Evolutionary conservation across 345 rosid species (phyloP).

Genomic region (Heritiera fomes): DNA sequence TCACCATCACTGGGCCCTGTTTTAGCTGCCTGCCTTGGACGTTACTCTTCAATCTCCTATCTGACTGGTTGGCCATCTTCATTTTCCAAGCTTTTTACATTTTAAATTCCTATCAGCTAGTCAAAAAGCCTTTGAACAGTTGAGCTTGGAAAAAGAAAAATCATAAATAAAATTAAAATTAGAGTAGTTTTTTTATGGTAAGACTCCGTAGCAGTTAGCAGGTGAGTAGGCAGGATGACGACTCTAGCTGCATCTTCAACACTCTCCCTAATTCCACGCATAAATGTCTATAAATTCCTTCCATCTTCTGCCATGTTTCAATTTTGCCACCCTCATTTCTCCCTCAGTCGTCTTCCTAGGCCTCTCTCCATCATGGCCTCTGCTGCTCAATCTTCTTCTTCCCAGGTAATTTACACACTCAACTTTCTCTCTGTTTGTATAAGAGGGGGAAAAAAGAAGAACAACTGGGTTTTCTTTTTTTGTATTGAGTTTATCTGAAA

Average conservation of each 20-base stretch:
- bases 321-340: constrained; percentile 30
- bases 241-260: constrained; percentile 27
- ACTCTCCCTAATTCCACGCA: constrained; percentile 28
- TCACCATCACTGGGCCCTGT: no score
- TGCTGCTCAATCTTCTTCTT: constrained; percentile 54
- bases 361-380: constrained; percentile 61
- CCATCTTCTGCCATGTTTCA: constrained; percentile 31
- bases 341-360: constrained; percentile 21
- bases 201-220: neutral
- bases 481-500: constrained; percentile 5
- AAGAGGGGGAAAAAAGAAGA: no score
- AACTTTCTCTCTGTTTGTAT: neutral
- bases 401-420: constrained; percentile 44
- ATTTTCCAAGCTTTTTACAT: no score
- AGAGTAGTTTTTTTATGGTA: neutral
- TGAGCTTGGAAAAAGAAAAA: no score
- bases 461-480: constrained; percentile 2
- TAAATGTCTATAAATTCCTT: constrained; percentile 27
- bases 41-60: no score
- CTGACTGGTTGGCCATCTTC: no score
- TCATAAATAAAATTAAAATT: no score
- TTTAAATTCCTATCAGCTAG: no score
- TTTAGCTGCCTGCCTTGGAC: no score
- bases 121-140: no score
- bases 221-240: constrained; percentile 30